A percentile compares a stretch with the other conserved stretches of the same genome.
Conservation (phyloP, 768 basidiomycete genomes). For the Panellus pusillus region DNA sequence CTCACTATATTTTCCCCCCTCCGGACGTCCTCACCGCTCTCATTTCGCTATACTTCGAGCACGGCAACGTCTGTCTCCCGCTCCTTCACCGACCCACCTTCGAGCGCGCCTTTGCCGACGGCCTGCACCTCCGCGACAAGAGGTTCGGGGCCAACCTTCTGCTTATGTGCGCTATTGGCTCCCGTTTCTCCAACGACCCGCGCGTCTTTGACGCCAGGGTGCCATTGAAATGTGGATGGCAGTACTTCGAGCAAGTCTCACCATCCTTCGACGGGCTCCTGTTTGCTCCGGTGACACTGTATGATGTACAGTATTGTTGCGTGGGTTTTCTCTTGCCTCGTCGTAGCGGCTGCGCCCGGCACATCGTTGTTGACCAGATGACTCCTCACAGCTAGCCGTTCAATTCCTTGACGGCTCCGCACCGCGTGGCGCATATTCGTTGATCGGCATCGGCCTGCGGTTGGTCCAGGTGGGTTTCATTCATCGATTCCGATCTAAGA, state of each 20-base stretch:
- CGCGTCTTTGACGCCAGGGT: constrained; percentile 44
- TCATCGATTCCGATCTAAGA: too few relatives aligned
- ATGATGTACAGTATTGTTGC: constrained; percentile 70
- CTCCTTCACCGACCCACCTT: constrained; percentile 76
- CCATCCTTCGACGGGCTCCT: constrained; percentile 56
- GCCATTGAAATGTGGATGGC: constrained; percentile 56
- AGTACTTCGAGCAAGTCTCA: constrained; percentile 69
- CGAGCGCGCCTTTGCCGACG: constrained; percentile 45
- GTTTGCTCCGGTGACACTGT: constrained; percentile 63
- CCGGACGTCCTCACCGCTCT: constrained; percentile 51
- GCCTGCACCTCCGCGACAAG: constrained; percentile 48
- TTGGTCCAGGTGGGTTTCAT: neutral
- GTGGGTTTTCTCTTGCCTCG: constrained; percentile 33
- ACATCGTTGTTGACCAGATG: constrained; percentile 1
- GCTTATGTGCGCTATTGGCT: constrained; percentile 68
- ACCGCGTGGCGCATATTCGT: constrained; percentile 65
- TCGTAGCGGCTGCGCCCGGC: neutral
- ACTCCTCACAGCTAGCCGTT: constrained; percentile 42
- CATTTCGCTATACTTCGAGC: constrained; percentile 63
- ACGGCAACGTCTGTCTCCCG: constrained; percentile 56
- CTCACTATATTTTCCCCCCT: constrained; percentile 47
- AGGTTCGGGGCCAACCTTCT: constrained; percentile 61
- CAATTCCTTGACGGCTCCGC: constrained; percentile 54
- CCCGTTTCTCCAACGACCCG: constrained; percentile 59
- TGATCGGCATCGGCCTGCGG: constrained; percentile 47